phyloP scores from a whole-genome alignment of 306 rosid species.

The Gleditsia sinensis region DNA sequence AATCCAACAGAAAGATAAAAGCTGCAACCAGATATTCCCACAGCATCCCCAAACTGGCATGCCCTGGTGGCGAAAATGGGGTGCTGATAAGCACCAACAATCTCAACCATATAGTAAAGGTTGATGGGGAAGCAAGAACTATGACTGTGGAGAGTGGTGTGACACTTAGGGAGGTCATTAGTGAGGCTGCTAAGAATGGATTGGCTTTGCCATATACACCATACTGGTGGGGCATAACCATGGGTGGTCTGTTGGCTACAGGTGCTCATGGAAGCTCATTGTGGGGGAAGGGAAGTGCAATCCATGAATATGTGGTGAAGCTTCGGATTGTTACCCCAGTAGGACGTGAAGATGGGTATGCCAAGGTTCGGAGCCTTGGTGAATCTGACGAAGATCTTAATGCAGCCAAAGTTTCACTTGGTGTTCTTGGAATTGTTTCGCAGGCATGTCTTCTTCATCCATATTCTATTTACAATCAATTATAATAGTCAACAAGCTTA shows the following conservation, averaged over 20 bases:
- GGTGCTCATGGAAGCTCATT: slow-evolving; percentile 75
- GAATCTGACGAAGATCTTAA: too few relatives aligned
- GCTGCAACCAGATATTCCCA: too few relatives aligned
- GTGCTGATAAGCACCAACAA: slow-evolving; percentile 60
- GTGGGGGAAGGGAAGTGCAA: slow-evolving; percentile 63
- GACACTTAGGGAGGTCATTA: too few relatives aligned
- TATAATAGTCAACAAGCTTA: too few relatives aligned
- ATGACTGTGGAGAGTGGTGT: too few relatives aligned
- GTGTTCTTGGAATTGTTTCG: slow-evolving; percentile 65
- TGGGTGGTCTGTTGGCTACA: slow-evolving; percentile 62
- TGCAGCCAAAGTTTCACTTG: slow-evolving; percentile 59
- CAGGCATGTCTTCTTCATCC: slow-evolving; percentile 39
- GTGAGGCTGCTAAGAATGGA: too few relatives aligned
- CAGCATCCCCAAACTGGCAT: slow-evolving; percentile 63
- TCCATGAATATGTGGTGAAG: slow-evolving; percentile 53
- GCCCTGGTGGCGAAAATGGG: slow-evolving; percentile 52
- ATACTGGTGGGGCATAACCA: slow-evolving; percentile 74
- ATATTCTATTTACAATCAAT: too few relatives aligned
- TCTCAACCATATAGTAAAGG: slow-evolving; percentile 36
- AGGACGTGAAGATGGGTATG: slow-evolving; percentile 45
- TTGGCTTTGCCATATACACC: too few relatives aligned
- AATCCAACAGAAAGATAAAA: too few relatives aligned
- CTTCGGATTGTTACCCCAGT: slow-evolving; percentile 52
- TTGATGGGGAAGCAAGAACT: slow-evolving; percentile 36
- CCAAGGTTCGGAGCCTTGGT: slow-evolving; percentile 35